Conservation (phyloP, 495 filamentous ascomycete genomes). For the Neurospora cerealis region DNA sequence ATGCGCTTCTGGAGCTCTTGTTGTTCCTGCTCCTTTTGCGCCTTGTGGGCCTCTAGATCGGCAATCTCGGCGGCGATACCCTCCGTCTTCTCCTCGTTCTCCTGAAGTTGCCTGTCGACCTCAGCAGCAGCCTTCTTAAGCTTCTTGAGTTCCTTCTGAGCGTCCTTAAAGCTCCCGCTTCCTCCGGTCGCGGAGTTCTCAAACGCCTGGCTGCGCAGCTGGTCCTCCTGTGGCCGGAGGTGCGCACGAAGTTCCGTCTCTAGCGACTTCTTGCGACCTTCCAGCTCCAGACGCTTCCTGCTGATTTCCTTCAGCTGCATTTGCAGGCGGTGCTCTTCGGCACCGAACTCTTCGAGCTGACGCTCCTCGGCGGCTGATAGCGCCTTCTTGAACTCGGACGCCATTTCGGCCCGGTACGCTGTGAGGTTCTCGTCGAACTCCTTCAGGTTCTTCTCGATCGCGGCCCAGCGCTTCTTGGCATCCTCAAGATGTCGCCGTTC, state of each 20-base stretch:
- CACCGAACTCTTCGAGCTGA: slow-evolving; percentile 60
- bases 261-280: slow-evolving; percentile 62
- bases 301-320: slow-evolving; percentile 66
- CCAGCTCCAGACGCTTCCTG: slow-evolving; percentile 63
- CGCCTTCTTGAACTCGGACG: slow-evolving; percentile 84
- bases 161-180: slow-evolving; percentile 63
- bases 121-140: slow-evolving; percentile 50
- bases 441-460: slow-evolving; percentile 65
- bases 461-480: slow-evolving; percentile 56
- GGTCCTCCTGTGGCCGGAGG: slow-evolving; percentile 73
- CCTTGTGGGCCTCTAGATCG: slow-evolving; percentile 52
- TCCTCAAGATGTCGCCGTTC: slow-evolving; percentile 65
- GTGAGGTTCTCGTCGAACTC: slow-evolving; percentile 62
- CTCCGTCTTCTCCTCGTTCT: slow-evolving; percentile 68
- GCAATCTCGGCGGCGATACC: slow-evolving; percentile 46
- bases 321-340: slow-evolving; percentile 59
- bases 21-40: slow-evolving; percentile 54
- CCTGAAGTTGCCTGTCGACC: slow-evolving; percentile 54
- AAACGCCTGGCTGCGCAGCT: slow-evolving; percentile 68
- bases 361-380: slow-evolving; percentile 74
- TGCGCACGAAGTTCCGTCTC: slow-evolving; percentile 84
- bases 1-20: slow-evolving; percentile 73
- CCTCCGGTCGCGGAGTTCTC: slow-evolving; percentile 52
- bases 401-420: slow-evolving; percentile 67
- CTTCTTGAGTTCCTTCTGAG: slow-evolving; percentile 72